A percentile compares a stretch with the other conserved stretches of the same genome.
phyloP scores from a whole-genome alignment of 2,329 filamentous ascomycete species.

The Phaeophleospora eucalypticola region DNA sequence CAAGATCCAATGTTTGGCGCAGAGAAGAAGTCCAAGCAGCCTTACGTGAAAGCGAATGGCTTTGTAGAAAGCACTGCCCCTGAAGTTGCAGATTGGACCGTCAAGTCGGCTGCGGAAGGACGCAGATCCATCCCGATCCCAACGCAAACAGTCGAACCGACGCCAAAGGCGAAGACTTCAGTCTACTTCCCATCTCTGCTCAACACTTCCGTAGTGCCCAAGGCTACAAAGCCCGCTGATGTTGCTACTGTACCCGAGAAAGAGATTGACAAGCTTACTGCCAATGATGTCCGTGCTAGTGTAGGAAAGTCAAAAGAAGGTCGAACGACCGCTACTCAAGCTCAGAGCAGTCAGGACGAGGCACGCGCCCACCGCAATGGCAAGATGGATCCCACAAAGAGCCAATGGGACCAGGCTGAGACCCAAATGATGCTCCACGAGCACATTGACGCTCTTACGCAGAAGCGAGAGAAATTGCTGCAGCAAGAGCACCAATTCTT shows the following conservation, averaged over 20 bases:
- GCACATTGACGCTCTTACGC: constrained; percentile 12
- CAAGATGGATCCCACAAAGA: constrained; percentile 17
- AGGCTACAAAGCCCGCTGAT: constrained; percentile 19
- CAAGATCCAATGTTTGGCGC: neutral
- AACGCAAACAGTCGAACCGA: constrained; percentile 10
- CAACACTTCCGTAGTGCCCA: constrained; percentile 19
- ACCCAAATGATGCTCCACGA: constrained; percentile 17
- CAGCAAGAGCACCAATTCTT: constrained; percentile 15
- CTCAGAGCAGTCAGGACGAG: neutral
- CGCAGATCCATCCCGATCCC: constrained; percentile 19
- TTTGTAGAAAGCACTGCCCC: neutral
- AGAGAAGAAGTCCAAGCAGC: neutral
- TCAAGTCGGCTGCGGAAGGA: constrained; percentile 12
- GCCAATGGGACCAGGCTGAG: constrained; percentile 24
- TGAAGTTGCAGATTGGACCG: constrained; percentile 14
- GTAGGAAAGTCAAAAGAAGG: constrained; percentile 35
- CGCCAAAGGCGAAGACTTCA: constrained; percentile 12
- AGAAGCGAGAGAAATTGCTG: constrained; percentile 15
- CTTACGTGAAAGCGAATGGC: neutral
- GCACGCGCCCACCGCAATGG: constrained; percentile 12
- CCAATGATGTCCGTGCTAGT: constrained; percentile 40
- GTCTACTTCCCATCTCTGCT: constrained; percentile 26
- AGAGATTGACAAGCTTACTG: constrained; percentile 41
- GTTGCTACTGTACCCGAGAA: constrained; percentile 34
- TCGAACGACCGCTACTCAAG: neutral